These are phyloP conservation scores for Terana coerulea DNA, from an alignment of 768 basidiomycete genomes.

Conservation along the genomic window DNA sequence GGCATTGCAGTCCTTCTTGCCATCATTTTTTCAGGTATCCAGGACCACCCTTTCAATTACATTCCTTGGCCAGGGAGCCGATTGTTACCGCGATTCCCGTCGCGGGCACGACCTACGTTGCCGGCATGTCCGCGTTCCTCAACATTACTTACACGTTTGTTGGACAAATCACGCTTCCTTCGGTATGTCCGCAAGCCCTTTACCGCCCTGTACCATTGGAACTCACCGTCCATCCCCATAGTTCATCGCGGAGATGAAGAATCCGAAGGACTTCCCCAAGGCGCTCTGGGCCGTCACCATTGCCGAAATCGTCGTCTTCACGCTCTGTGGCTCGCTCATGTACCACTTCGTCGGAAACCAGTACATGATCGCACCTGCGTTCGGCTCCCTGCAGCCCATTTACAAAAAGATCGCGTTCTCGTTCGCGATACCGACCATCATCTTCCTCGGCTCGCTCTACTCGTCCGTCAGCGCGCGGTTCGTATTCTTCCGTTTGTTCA, in stretches of 20 bases:
- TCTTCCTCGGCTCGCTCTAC: conserved; percentile 43
- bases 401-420: conserved; percentile 43
- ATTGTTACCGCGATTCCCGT: conserved; percentile 35
- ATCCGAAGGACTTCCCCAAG: conserved; percentile 44
- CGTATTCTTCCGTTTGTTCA: conserved; percentile 43
- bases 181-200: conserved; percentile 21
- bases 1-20: conserved; percentile 41
- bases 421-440: conserved; percentile 43
- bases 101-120: conserved; percentile 36
- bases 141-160: conserved; percentile 45
- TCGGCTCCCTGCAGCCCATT: conserved; percentile 34
- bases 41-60: conserved; percentile 40
- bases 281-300: conserved; percentile 43
- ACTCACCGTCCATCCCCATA: conserved; percentile 13
- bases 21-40: conserved; percentile 38
- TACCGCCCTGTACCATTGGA: neutral
- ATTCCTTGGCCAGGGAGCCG: conserved; percentile 32
- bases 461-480: conserved; percentile 42
- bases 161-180: conserved; percentile 42
- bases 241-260: conserved; percentile 46
- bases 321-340: conserved; percentile 40
- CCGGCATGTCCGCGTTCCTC: conserved; percentile 40
- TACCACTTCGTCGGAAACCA: conserved; percentile 40
- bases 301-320: conserved; percentile 39
- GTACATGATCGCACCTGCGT: conserved; percentile 42